Base-by-base conservation (phyloP, 2,329 filamentous ascomycete species). In the Coniochaeta sp. region DNA sequence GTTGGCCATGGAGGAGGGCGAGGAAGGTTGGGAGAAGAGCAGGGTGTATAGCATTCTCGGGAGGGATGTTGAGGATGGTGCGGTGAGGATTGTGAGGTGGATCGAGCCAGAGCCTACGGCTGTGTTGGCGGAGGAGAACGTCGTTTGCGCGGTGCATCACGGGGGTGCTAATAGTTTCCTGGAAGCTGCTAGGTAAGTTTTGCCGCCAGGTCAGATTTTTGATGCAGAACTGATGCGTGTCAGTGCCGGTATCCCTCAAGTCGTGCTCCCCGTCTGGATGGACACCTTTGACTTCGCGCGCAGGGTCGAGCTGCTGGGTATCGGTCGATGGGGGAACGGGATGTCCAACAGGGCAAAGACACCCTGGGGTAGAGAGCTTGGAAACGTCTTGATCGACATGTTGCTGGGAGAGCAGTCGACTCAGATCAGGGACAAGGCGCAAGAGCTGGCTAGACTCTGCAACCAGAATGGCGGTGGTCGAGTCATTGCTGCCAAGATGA, bases 81-180 rank as follows among this genome's bases (percentile, higher is more conserved):
- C 58, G 8, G 63, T 71, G 3, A 61, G 61, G 5, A 61, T 71
- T 4, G 60, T 63, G 9, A 55, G 64, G 2, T 70, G 69, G 68
- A 52, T 72, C 9, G 58, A 61, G 8, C 61, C 65, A 0, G 67
- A 70, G 48, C 67, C 68, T 28, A 56, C 51, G 28, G 54, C 58
- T 3, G 32, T 66, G 35, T 40, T 73, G 26, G 54, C 64, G 49
- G 65, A 57, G 6, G 64, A 63, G 1, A 56, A 62, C 12, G 58
- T 72, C 7, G 58, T 64, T 4, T 67, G 65, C 14, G 64, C 66
- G 48, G 66, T 73, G 3, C 69, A 72, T 51, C 70, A 73, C 50
- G 70, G 70, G 16, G 70, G 69, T 8, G 66, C 69, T 0, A 72
- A 72, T 50, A 69, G 68, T 0, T 65, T 65, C 49, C 56, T 61